Base-by-base conservation (phyloP, 2,329 filamentous ascomycete genomes). In the Botrytis galanthina region DNA sequence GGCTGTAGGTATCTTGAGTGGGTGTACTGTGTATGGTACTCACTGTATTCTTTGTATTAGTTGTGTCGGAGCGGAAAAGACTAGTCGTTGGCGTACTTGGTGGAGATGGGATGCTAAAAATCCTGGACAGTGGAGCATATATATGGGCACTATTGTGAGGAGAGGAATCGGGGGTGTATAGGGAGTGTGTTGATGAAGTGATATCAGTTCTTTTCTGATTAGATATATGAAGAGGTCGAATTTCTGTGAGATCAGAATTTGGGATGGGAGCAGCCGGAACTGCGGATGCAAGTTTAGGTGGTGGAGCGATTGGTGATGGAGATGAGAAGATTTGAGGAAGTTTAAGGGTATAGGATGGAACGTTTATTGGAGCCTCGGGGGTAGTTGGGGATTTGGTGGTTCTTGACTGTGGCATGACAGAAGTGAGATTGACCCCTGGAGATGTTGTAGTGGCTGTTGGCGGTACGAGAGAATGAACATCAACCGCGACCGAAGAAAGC, bases 261-360 rank as follows among this genome's bases (percentile, higher is more conserved):
- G 37, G 26, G n/a, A 12, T 32, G 37, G 48, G 35, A 14, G 48
- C 2, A 26, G 66, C 66, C 9, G n/a, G 37, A 6, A 20, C 22
- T 29, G 37, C 32, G 48, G 48, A 32, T 8, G 35, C 26, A 26
- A 32, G 2, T 26, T 57, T 32, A 57, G 18, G 35, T 32, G 48
- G 66, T 39, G 10, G 26, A 32, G 35, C 37, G 3, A 69, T 69
- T 57, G 66, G 48, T 5, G 66, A 69, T 32, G 48, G 37, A 20
- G 66, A 42, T 42, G 66, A 69, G 66, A 69, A 57, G n/a, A 69
- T 69, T 32, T 10, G 3, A 29, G 66, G 66, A 3, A 69, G 48
- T 6, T 32, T 26, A 4, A 57, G 37, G 12, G 37, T 59, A 44
- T 69, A 69, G 10, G 26, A 18, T 44, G n/a, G n/a, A 44, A 26